These are phyloP conservation scores for Pyrus bretschneideri DNA, from an alignment of 306 rosid genomes.

Conservation along the genomic window DNA sequence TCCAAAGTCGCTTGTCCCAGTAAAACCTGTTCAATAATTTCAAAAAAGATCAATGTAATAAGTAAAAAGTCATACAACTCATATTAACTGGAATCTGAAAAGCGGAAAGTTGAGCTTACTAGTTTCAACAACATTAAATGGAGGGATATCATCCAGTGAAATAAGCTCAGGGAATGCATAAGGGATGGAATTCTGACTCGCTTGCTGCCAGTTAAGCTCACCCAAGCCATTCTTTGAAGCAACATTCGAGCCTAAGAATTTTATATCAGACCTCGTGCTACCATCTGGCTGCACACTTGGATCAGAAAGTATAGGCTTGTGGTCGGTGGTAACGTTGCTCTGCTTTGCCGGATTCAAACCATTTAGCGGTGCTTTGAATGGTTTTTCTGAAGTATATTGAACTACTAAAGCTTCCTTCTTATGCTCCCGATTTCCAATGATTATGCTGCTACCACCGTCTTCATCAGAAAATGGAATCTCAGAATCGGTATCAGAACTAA, in stretches of 20 bases:
- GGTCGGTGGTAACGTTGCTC: slow-evolving; percentile 9
- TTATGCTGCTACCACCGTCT: slow-evolving; percentile 28
- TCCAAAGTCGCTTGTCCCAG: slow-evolving; percentile 25
- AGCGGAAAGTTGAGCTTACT: slow-evolving; percentile 15
- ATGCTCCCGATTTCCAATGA: slow-evolving; percentile 23
- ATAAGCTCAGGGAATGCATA: slow-evolving; percentile 39
- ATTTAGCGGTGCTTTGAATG: slow-evolving; percentile 14
- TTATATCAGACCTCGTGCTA: slow-evolving; percentile 18
- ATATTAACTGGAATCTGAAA: slow-evolving; percentile 19
- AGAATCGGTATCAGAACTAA: slow-evolving; percentile 63
- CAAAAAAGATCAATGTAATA: neutral
- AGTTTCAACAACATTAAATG: slow-evolving; percentile 19
- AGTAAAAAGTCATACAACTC: slow-evolving; percentile 22
- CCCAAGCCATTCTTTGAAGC: slow-evolving; percentile 13
- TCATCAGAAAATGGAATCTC: slow-evolving; percentile 57
- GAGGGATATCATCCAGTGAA: slow-evolving; percentile 32
- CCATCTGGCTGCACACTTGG: slow-evolving; percentile 30
- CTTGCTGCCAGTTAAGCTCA: slow-evolving; percentile 31
- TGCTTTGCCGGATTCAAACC: slow-evolving; percentile 26
- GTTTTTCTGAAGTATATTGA: slow-evolving; percentile 22
- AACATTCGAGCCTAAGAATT: slow-evolving; percentile 18
- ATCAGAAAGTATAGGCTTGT: slow-evolving; percentile 31
- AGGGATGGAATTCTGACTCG: slow-evolving; percentile 23
- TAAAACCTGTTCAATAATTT: slow-evolving; percentile 32
- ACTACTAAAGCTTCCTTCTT: slow-evolving; percentile 12